These are phyloP conservation scores for Epichloe coenophiala DNA, from an alignment of 2,329 filamentous ascomycete genomes.

Conservation along the genomic window DNA sequence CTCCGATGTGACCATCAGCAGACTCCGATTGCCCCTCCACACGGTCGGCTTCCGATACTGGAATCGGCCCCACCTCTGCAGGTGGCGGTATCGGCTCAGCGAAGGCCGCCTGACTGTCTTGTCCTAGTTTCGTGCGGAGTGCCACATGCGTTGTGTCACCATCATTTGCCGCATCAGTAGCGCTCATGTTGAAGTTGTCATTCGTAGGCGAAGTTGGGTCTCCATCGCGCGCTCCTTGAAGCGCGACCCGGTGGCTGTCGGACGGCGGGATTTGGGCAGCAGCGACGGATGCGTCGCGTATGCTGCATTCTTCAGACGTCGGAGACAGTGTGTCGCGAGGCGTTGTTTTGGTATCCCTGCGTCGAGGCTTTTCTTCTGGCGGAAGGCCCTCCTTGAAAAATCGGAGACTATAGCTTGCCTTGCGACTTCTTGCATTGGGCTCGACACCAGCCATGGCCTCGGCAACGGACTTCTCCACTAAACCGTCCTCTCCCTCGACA, in stretches of 20 bases:
- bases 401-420: constrained; percentile 52
- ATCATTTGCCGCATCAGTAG: constrained; percentile 1
- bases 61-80: constrained; percentile 13
- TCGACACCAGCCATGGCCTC: constrained; percentile 49
- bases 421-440: constrained; percentile 50
- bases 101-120: constrained; percentile 10
- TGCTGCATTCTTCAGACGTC: constrained; percentile 19
- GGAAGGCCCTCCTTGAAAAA: constrained; percentile 55
- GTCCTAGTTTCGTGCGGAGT: constrained; percentile 6
- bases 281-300: neutral
- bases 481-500: constrained; percentile 33
- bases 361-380: constrained; percentile 41
- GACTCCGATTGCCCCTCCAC: constrained; percentile 22
- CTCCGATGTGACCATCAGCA: constrained; percentile 23
- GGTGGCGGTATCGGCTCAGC: constrained; percentile 9
- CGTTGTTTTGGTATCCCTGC: constrained; percentile 29
- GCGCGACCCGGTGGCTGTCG: neutral
- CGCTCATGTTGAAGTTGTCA: constrained; percentile 10
- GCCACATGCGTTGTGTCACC: constrained; percentile 7
- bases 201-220: neutral
- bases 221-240: neutral
- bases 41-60: constrained; percentile 13
- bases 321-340: constrained; percentile 28
- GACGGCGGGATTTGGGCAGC: neutral
- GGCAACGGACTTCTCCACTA: constrained; percentile 52